Percentiles rank a stretch among this genome's conserved stretches.
Conservation (phyloP, 306 rosid species). For the Acacia melanoxylon region DNA sequence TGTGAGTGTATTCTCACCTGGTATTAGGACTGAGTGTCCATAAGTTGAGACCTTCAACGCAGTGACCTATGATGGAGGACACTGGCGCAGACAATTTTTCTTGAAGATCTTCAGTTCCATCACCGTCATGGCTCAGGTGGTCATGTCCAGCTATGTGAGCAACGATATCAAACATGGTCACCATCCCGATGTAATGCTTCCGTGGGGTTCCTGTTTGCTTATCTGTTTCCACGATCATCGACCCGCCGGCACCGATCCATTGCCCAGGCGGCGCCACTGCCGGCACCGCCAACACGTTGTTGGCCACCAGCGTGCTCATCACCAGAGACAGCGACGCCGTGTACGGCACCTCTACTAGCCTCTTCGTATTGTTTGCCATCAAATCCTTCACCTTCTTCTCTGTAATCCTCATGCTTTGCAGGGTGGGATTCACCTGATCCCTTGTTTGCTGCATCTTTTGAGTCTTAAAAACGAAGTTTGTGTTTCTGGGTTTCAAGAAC, state of each 20-base stretch:
- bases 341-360: slow-evolving; percentile 78
- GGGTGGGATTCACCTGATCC: neutral
- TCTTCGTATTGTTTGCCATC: slow-evolving; percentile 52
- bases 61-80: slow-evolving; percentile 71
- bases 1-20: slow-evolving; percentile 40
- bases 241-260: slow-evolving; percentile 91
- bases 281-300: slow-evolving; percentile 67
- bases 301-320: slow-evolving; percentile 66
- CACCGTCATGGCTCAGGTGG: slow-evolving; percentile 31
- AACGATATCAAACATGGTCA: slow-evolving; percentile 79
- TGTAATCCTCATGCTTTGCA: slow-evolving; percentile 29
- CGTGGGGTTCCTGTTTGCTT: slow-evolving; percentile 55
- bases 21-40: slow-evolving; percentile 90
- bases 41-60: slow-evolving; percentile 73
- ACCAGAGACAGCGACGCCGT: slow-evolving; percentile 70
- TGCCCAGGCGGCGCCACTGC: slow-evolving; percentile 93
- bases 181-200: slow-evolving; percentile 91
- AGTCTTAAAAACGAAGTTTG: neutral
- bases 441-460: slow-evolving; percentile 40
- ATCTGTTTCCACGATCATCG: slow-evolving; percentile 83
- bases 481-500: neutral
- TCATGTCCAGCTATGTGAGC: slow-evolving; percentile 77
- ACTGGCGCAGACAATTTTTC: slow-evolving; percentile 62
- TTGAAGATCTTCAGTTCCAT: slow-evolving; percentile 48
- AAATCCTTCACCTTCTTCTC: slow-evolving; percentile 63